Base-by-base conservation (phyloP, 371 early-diverging fungal species). In the Furculomyces boomerangus region DNA sequence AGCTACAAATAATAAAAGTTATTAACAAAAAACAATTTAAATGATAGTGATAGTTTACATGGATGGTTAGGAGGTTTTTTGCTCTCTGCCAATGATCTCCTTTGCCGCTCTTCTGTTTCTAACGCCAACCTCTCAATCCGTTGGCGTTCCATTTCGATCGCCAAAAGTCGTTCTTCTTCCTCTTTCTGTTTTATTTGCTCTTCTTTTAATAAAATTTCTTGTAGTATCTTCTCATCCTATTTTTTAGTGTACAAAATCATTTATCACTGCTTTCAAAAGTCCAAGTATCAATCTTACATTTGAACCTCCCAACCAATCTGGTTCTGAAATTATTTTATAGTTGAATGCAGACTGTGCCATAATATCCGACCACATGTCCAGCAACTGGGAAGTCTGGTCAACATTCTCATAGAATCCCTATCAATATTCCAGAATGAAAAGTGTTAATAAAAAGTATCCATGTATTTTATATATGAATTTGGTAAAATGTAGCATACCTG, bases 371-470 rank as follows among this genome's bases (percentile, higher is more conserved):
- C 67, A 67, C 10, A 62, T 39, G 25, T 67, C 67, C 25, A 67
- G 64, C 31, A 67, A 40, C 56, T 67, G 66, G 18, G 67, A 63
- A 22, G 67, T 67, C 44, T 67, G 67, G 39, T 60, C 57, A 22
- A 67, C 62, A 22, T 67, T 67, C 61, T 66, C 66, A 50, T 66
- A 65, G 27, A 67, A 67, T 52, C 61, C 60, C 44, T 67, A 63
- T 40, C 65, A 55, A 29, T 64, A 61, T 30, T 55, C 16, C 7
- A 35, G 16, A 35, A 16, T 35, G 7, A 35, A 35, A 35, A 10
- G 7, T 35, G 16, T 16, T 35, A 16, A 10, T 35, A 10, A 35
- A 35, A 10, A 10, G 35, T 35, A 10, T 16, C 16, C 7, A 35
- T 16, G 16, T 7, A n/a, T n/a, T n/a, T n/a, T n/a, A n/a, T n/a